phyloP scores from a whole-genome alignment of 2,329 filamentous ascomycete species.

The Rutstroemia sydowiana region DNA sequence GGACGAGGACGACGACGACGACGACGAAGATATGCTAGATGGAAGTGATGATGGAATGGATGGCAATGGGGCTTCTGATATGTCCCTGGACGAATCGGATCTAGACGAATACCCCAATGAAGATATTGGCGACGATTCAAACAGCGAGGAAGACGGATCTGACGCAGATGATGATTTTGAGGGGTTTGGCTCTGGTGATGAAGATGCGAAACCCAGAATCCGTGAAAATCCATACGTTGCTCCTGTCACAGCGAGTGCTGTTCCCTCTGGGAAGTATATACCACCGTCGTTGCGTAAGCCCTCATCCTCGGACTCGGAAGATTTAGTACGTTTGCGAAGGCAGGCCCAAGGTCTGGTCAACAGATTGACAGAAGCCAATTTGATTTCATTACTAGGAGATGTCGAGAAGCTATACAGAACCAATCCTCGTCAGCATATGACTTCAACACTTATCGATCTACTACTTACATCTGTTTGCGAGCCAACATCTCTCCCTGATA shows the following conservation, averaged over 20 bases:
- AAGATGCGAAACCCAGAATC: constrained; percentile 34
- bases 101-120: constrained; percentile 24
- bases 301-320: constrained; percentile 57
- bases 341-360: constrained; percentile 88
- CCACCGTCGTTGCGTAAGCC: constrained; percentile 73
- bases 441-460: constrained; percentile 68
- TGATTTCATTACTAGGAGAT: constrained; percentile 75
- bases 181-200: constrained; percentile 33
- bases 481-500: constrained; percentile 70
- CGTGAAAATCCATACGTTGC: constrained; percentile 87
- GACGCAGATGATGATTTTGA: constrained; percentile 35
- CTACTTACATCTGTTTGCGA: constrained; percentile 75
- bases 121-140: constrained; percentile 23
- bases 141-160: constrained; percentile 31
- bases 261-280: constrained; percentile 68
- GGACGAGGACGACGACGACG: constrained; percentile 5
- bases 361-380: constrained; percentile 82
- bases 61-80: constrained; percentile 28
- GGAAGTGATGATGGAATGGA: constrained; percentile 21
- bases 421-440: constrained; percentile 83
- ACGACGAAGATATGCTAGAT: constrained; percentile 8
- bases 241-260: constrained; percentile 44
- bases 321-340: constrained; percentile 60
- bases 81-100: constrained; percentile 25
- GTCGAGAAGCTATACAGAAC: constrained; percentile 77